Base-by-base conservation (phyloP, 768 basidiomycete species). In the Flagelloscypha sp. region DNA sequence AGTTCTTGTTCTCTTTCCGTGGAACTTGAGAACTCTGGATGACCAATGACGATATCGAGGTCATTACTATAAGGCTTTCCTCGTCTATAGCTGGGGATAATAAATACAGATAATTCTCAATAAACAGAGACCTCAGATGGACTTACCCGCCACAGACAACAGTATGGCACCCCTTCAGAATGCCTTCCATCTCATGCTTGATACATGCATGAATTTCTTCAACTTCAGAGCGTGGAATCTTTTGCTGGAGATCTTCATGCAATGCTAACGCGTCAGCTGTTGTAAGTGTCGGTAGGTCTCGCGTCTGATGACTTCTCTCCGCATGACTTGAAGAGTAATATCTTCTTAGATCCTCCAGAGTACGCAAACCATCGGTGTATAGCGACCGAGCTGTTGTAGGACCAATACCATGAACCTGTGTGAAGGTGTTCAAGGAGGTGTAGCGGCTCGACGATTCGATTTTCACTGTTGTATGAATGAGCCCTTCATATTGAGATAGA, bases 21-120 rank as follows among this genome's bases (percentile, higher is more conserved):
- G 7, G 68, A 72, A 4, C 49, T 54, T 27, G 55, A 45, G 34
- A 57, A 47, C 43, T 76, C 68, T 0, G 72, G 63, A 48, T 92
- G 85, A 23, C 79, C 84, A 50, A 94, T 82, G 1, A 95, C 74
- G 37, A 97, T 83, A 48, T 97, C 92, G 20, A 90, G 78, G 50
- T 95, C 92, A 48, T 83, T 86, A 49, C 82, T 86, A 41, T 76
- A 58, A 3, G 59, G 48, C 53, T 94, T 94, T 2, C 92, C 92
- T 37, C 92, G 63, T 19, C 93, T 76, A 57, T 92, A 87, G 5
- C 89, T 90, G 37, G 6, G 15, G 8, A 33, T 9, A 16, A 29
- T 24, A 22, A 19, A 13, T 25, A 19, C 11, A 21, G 8, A 16
- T 15, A 7, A 17, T n/a, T 17, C 22, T 11, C 6, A 24, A 8